Percentiles rank a stretch among this genome's conserved stretches.
Evolutionary conservation across 371 early-diverging fungal species (phyloP).

Genomic region (Chytridiales sp.): DNA sequence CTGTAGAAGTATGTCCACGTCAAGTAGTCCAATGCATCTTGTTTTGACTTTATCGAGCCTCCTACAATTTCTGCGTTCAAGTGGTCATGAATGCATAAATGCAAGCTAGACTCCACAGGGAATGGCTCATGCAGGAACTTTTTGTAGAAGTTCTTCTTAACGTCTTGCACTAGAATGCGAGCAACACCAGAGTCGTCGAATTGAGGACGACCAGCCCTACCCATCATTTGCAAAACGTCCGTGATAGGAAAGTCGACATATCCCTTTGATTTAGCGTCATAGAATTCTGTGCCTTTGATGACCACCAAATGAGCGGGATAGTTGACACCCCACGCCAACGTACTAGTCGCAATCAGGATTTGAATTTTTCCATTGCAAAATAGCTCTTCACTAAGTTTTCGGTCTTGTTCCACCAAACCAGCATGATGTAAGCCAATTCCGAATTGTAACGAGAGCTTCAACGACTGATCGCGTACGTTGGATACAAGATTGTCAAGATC

Average conservation of each 20-base stretch:
- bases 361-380: constrained; percentile 92
- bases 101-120: constrained; percentile 54
- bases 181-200: constrained; percentile 91
- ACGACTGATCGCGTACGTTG: constrained; percentile 71
- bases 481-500: constrained; percentile 71
- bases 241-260: constrained; percentile 95
- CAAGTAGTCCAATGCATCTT: constrained; percentile 91
- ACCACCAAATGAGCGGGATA: constrained; percentile 98
- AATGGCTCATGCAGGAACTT: constrained; percentile 86
- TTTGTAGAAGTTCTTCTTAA: constrained; percentile 94
- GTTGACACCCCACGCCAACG: constrained; percentile 99
- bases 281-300: constrained; percentile 97
- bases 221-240: constrained; percentile 98
- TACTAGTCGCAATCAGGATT: constrained; percentile 94
- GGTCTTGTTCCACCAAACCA: constrained; percentile 87
- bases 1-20: constrained; percentile 95
- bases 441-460: constrained; percentile 80
- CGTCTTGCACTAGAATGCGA: constrained; percentile 82
- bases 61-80: constrained; percentile 89
- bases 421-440: constrained; percentile 99
- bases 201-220: constrained; percentile 98
- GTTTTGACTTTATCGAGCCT: constrained; percentile 79
- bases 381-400: constrained; percentile 89
- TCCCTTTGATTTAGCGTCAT: constrained; percentile 81
- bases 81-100: constrained; percentile 71